A percentile compares a stretch with the other conserved stretches of the same genome.
Evolutionary conservation across 2,329 filamentous ascomycete genomes (phyloP).

Genomic region (Beauveria australis): DNA sequence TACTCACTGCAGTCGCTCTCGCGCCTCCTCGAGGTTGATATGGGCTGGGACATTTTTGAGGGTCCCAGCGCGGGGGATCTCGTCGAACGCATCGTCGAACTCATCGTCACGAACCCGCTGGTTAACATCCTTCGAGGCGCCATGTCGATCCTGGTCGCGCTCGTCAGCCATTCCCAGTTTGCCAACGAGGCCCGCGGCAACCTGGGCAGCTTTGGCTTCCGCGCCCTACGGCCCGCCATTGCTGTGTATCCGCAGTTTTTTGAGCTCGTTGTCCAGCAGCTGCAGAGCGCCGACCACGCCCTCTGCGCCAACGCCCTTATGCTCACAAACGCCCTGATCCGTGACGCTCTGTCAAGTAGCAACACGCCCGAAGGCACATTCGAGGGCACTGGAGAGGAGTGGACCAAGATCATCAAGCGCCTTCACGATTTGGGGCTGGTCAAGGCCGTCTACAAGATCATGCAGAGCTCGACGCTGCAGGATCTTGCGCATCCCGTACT

Average conservation of each 20-base stretch:
- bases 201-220: slow-evolving; percentile 72
- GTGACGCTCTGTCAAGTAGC: slow-evolving; percentile 78
- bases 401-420: slow-evolving; percentile 91
- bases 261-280: slow-evolving; percentile 82
- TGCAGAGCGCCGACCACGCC: slow-evolving; percentile 90
- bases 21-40: slow-evolving; percentile 85
- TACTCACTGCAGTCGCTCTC: slow-evolving; percentile 89
- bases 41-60: slow-evolving; percentile 90
- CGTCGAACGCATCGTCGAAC: slow-evolving; percentile 71
- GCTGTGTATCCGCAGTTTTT: slow-evolving; percentile 90
- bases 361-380: slow-evolving; percentile 29
- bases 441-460: slow-evolving; percentile 81
- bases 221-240: slow-evolving; percentile 84
- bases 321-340: slow-evolving; percentile 89
- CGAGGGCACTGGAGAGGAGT: slow-evolving; percentile 52
- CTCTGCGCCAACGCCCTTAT: slow-evolving; percentile 93
- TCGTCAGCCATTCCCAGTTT: slow-evolving; percentile 77
- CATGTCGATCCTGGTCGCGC: slow-evolving; percentile 91
- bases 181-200: slow-evolving; percentile 28
- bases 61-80: slow-evolving; percentile 54
- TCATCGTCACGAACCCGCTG: slow-evolving; percentile 89
- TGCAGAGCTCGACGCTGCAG: slow-evolving; percentile 88
- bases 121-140: slow-evolving; percentile 96
- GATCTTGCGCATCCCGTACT: slow-evolving; percentile 83
- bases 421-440: slow-evolving; percentile 91